A percentile compares a stretch with the other conserved stretches of the same genome.
These are phyloP conservation scores for Entophlyctis helioformis DNA, from an alignment of 192 early-diverging fungal genomes.

Conservation along the genomic window DNA sequence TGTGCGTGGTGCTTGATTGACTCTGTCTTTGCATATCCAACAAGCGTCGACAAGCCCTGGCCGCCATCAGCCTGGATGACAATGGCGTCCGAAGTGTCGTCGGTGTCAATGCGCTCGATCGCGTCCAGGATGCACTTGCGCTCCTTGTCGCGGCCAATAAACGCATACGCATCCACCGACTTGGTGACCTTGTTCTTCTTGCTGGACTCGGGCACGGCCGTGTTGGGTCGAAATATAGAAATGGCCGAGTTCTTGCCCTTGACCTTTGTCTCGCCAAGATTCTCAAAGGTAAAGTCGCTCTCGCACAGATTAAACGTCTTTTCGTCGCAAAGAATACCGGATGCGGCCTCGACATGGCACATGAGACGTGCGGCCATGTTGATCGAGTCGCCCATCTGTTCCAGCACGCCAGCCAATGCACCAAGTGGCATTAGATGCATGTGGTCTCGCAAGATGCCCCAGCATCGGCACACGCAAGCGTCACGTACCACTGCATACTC, in stretches of 20 bases:
- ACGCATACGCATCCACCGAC: constrained; percentile 1
- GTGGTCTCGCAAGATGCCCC: too few species aligned
- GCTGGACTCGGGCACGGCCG: background rate
- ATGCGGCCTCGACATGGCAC: constrained; percentile 19
- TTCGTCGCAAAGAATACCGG: constrained; percentile 33
- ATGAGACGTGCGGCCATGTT: constrained; percentile 45
- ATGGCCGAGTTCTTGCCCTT: constrained; percentile 34
- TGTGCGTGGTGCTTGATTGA: constrained; percentile 18
- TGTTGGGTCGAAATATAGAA: constrained; percentile 25
- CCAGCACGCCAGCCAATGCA: too few species aligned
- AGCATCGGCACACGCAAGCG: background rate
- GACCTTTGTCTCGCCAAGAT: constrained; percentile 28
- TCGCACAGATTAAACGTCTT: constrained; percentile 31
- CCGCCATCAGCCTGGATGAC: constrained; percentile 40
- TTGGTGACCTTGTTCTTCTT: background rate
- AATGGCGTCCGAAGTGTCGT: constrained; percentile 9
- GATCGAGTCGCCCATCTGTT: constrained; percentile 50
- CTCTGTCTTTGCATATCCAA: constrained; percentile 21
- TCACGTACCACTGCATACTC: constrained; percentile 40
- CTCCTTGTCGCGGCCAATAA: constrained; percentile 26
- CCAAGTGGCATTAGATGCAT: too few species aligned
- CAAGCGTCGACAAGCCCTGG: constrained; percentile 30
- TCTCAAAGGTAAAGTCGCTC: constrained; percentile 32
- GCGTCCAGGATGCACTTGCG: constrained; percentile 16
- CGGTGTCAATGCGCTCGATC: constrained; percentile 5